phyloP scores from a whole-genome alignment of 2,329 filamentous ascomycete genomes.

The Thelonectria discophora region DNA sequence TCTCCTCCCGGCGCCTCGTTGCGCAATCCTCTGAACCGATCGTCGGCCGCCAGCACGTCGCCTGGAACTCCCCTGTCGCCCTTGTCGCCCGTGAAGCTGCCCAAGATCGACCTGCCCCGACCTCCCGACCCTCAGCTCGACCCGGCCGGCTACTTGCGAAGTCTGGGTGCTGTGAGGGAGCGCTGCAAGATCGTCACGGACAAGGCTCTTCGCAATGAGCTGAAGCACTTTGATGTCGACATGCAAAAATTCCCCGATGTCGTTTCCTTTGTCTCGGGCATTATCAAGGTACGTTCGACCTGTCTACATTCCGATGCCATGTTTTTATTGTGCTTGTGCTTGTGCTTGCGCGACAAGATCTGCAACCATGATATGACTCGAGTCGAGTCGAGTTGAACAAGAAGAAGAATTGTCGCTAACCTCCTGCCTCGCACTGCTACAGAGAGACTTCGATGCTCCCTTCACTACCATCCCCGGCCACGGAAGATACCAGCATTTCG shows the following conservation, averaged over 20 bases:
- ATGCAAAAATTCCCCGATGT: constrained; percentile 84
- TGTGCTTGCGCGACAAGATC: neutral
- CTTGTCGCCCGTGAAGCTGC: constrained; percentile 64
- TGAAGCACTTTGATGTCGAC: constrained; percentile 90
- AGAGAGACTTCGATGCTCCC: constrained; percentile 65
- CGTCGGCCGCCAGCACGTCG: constrained; percentile 59
- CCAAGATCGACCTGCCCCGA: constrained; percentile 82
- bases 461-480: constrained; percentile 80
- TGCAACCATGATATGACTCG: neutral
- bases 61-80: constrained; percentile 61
- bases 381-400: no score
- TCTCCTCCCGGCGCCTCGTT: constrained; percentile 33
- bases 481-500: constrained; percentile 85
- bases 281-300: constrained; percentile 80
- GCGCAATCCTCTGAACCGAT: constrained; percentile 56
- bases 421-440: neutral
- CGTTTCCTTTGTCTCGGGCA: constrained; percentile 86
- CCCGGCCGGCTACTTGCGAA: constrained; percentile 89
- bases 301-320: neutral
- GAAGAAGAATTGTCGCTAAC: constrained; percentile 16
- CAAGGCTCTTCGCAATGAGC: constrained; percentile 78
- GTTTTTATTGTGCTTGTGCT: neutral
- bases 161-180: constrained; percentile 87
- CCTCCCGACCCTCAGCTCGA: constrained; percentile 89
- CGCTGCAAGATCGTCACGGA: constrained; percentile 76